These are phyloP conservation scores for Penicillium paradoxum DNA, from an alignment of 495 filamentous ascomycete species.

Conservation along the genomic window DNA sequence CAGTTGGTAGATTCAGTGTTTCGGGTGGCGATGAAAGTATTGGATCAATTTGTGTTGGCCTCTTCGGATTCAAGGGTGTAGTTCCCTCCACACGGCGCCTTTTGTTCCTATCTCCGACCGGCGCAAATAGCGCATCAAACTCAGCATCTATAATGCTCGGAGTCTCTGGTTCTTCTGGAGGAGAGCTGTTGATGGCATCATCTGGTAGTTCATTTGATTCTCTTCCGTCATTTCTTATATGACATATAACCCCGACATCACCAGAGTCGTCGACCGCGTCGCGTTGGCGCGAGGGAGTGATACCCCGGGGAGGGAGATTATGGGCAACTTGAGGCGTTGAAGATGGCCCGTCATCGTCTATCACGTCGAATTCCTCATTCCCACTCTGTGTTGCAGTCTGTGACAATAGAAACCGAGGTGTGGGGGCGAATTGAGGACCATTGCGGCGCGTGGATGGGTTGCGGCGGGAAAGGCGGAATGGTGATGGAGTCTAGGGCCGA, in stretches of 20 bases:
- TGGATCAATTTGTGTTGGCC: background rate
- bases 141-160: slow-evolving; percentile 18
- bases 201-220: background rate
- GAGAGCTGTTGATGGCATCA: slow-evolving; percentile 21
- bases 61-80: slow-evolving; percentile 2
- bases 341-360: slow-evolving; percentile 19
- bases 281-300: slow-evolving; percentile 13
- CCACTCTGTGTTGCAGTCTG: slow-evolving; percentile 13
- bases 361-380: slow-evolving; percentile 17
- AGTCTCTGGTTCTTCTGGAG: slow-evolving; percentile 7
- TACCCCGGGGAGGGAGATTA: slow-evolving; percentile 3
- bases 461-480: slow-evolving; percentile 29
- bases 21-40: slow-evolving; percentile 22
- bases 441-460: slow-evolving; percentile 26
- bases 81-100: slow-evolving; percentile 19
- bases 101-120: slow-evolving; percentile 24
- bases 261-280: slow-evolving; percentile 38
- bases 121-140: slow-evolving; percentile 30
- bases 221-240: background rate
- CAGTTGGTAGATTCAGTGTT: background rate
- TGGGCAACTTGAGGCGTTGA: slow-evolving; percentile 12
- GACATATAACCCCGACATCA: slow-evolving; percentile 14
- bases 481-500: slow-evolving; percentile 27
- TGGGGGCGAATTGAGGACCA: slow-evolving; percentile 39
- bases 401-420: slow-evolving; percentile 39